phyloP scores from a whole-genome alignment of 2,329 filamentous ascomycete species.

The Amylocarpus encephaloides region DNA sequence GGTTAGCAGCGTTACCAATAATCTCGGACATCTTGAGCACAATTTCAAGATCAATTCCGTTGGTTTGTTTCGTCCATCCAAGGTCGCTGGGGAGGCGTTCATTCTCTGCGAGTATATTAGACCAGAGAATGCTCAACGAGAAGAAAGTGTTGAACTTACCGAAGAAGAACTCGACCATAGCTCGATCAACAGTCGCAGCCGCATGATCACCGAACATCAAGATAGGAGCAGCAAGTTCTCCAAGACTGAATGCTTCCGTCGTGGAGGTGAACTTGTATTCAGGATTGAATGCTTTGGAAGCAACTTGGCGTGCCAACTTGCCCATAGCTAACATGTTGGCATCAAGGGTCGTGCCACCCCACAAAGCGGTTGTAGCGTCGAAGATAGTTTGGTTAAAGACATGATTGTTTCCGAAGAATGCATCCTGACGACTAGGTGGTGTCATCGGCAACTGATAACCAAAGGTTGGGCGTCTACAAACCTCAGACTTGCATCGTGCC shows the following conservation, averaged over 20 bases:
- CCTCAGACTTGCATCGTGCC: slow-evolving; percentile 44
- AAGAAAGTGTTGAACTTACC: slow-evolving; percentile 27
- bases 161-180: slow-evolving; percentile 41
- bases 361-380: slow-evolving; percentile 39
- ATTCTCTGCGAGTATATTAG: slow-evolving; percentile 31
- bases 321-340: slow-evolving; percentile 40
- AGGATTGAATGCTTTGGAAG: slow-evolving; percentile 42
- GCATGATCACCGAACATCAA: slow-evolving; percentile 42
- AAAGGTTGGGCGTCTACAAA: slow-evolving; percentile 12
- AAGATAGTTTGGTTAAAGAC: slow-evolving; percentile 47
- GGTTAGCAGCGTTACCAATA: not conserved
- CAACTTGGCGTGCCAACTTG: slow-evolving; percentile 39
- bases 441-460: not conserved
- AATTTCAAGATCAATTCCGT: not conserved
- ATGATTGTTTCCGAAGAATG: slow-evolving; percentile 43
- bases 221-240: slow-evolving; percentile 45
- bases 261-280: slow-evolving; percentile 40
- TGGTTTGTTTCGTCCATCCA: slow-evolving; percentile 33
- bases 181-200: slow-evolving; percentile 35
- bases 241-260: slow-evolving; percentile 41
- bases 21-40: not conserved
- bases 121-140: not conserved
- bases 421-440: slow-evolving; percentile 38
- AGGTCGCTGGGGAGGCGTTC: slow-evolving; percentile 37
- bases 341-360: slow-evolving; percentile 37